phyloP scores from a whole-genome alignment of 495 filamentous ascomycete species.

The Pyrenula massariospora region DNA sequence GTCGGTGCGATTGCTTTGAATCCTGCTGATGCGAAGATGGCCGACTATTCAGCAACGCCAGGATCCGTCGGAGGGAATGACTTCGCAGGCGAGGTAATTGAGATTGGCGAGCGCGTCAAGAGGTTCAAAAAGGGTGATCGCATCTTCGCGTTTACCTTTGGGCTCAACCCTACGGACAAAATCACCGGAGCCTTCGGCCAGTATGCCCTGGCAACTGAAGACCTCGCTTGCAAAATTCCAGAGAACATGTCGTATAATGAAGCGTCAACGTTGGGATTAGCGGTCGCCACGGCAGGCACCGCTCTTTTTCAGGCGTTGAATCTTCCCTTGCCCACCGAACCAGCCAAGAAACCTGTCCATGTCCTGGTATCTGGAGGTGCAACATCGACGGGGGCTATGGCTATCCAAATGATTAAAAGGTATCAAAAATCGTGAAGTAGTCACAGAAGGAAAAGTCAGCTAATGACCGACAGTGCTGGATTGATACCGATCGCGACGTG shows the following conservation, averaged over 20 bases:
- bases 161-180: slow-evolving; percentile 6
- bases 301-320: slow-evolving; percentile 11
- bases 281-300: slow-evolving; percentile 20
- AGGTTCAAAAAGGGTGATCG: slow-evolving; percentile 17
- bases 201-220: slow-evolving; percentile 26
- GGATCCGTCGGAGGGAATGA: slow-evolving; percentile 27
- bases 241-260: slow-evolving; percentile 29
- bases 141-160: slow-evolving; percentile 12
- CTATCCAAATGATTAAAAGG: slow-evolving; percentile 37
- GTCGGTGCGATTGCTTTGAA: slow-evolving; percentile 23
- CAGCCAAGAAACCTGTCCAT: slow-evolving; percentile 13
- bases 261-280: slow-evolving; percentile 39
- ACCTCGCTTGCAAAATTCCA: slow-evolving; percentile 31
- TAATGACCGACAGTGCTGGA: slow-evolving; percentile 23
- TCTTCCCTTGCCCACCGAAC: slow-evolving; percentile 1
- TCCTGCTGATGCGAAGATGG: slow-evolving; percentile 27
- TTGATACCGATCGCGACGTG: slow-evolving; percentile 32
- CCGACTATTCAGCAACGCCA: slow-evolving; percentile 10
- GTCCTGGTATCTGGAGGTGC: slow-evolving; percentile 52
- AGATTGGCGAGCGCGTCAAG: slow-evolving; percentile 18
- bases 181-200: slow-evolving; percentile 30
- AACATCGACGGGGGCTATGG: slow-evolving; percentile 43
- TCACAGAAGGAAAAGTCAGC: too few species aligned
- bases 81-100: slow-evolving; percentile 25
- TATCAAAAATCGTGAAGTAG: too few species aligned